A percentile compares a stretch with the other conserved stretches of the same genome.
Conservation (phyloP, 805 yeast genomes). For the Candida pseudofarinosa region DNA sequence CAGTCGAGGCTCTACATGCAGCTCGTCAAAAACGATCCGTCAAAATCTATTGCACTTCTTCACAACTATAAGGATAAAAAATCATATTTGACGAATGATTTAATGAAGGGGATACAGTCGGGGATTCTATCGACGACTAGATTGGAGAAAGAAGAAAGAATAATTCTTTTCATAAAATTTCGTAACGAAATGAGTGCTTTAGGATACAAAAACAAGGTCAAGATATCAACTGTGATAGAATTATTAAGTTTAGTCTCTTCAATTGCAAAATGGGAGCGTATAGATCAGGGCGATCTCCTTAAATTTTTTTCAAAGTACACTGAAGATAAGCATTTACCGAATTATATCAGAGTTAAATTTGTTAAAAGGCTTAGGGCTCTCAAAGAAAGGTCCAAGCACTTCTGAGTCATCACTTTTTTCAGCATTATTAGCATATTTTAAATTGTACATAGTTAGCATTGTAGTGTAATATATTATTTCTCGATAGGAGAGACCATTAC, state of each 20-base stretch:
- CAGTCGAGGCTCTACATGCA: slow-evolving; percentile 16
- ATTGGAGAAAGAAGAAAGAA: slow-evolving; percentile 13
- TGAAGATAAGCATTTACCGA: slow-evolving; percentile 7
- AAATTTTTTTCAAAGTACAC: slow-evolving; percentile 7
- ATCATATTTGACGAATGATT: slow-evolving; percentile 12
- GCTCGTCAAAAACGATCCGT: slow-evolving; percentile 26
- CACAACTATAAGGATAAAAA: slow-evolving; percentile 16
- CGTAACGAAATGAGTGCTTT: slow-evolving; percentile 11
- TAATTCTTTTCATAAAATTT: slow-evolving; percentile 16
- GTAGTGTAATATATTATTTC: not conserved
- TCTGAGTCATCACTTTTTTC: not conserved
- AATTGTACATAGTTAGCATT: not conserved
- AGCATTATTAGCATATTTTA: not conserved
- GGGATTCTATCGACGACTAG: slow-evolving; percentile 23
- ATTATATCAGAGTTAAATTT: slow-evolving; percentile 4
- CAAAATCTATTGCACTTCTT: slow-evolving; percentile 21
- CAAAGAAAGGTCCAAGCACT: not conserved
- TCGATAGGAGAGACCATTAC: no score
- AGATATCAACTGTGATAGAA: slow-evolving; percentile 12
- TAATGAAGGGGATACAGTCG: slow-evolving; percentile 19
- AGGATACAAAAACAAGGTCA: slow-evolving; percentile 11
- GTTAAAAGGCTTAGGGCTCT: slow-evolving; percentile 1
- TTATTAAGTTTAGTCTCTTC: slow-evolving; percentile 8
- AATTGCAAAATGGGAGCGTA: slow-evolving; percentile 7
- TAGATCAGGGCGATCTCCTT: slow-evolving; percentile 2